Evolutionary conservation across 2,329 filamentous ascomycete genomes (phyloP).

Genomic region (Apiospora sp.): DNA sequence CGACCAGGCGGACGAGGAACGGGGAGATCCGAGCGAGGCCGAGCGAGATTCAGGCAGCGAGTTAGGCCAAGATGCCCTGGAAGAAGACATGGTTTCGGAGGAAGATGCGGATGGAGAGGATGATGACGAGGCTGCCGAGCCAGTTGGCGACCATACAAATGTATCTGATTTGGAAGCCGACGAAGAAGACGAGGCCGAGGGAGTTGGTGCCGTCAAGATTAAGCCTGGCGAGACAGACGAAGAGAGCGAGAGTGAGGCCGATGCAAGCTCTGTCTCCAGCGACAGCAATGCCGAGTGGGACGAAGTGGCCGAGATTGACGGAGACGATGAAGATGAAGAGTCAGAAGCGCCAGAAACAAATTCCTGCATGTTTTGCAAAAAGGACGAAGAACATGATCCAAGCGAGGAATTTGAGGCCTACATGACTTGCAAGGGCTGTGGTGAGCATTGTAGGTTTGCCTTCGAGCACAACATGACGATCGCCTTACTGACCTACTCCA

Average conservation of each 20-base stretch:
- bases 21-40: not conserved
- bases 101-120: conserved; percentile 36
- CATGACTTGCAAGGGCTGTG: conserved; percentile 79
- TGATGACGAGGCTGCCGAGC: conserved; percentile 47
- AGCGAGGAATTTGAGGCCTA: conserved; percentile 83
- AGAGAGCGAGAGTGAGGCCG: conserved; percentile 47
- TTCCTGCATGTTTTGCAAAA: conserved; percentile 76
- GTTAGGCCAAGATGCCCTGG: conserved; percentile 30
- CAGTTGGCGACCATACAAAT: conserved; percentile 53
- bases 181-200: conserved; percentile 59
- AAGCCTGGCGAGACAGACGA: conserved; percentile 59
- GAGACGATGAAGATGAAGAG: conserved; percentile 44
- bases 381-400: conserved; percentile 84
- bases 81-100: conserved; percentile 24
- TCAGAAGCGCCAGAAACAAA: conserved; percentile 59
- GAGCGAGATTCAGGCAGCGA: conserved; percentile 33
- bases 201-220: conserved; percentile 65
- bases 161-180: conserved; percentile 29
- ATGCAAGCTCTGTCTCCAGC: conserved; percentile 39
- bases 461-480: not conserved
- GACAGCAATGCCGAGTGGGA: conserved; percentile 43
- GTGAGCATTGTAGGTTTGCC: conserved; percentile 76
- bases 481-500: conserved; percentile 38
- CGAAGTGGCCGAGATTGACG: conserved; percentile 40
- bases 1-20: conserved; percentile 32